These are phyloP conservation scores for Sanguinoderma infundibulare DNA, from an alignment of 1,284 basidiomycete species.

Conservation along the genomic window DNA sequence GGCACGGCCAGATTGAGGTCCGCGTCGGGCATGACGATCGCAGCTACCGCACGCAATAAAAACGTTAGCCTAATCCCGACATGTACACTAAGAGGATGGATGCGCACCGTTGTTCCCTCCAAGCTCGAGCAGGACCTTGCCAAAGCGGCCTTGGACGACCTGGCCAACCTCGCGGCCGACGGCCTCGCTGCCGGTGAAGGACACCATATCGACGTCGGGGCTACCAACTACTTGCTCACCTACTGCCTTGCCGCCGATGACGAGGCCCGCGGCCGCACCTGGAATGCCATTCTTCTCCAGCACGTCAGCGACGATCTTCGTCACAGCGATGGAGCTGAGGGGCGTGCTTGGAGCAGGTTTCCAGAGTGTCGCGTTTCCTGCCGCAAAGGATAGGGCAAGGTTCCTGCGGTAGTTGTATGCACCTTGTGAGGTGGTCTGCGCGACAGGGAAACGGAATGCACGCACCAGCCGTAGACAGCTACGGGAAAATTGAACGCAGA, in stretches of 20 bases:
- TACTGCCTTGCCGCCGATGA: conserved; percentile 82
- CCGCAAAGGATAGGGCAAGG: conserved; percentile 85
- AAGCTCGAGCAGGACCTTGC: conserved; percentile 87
- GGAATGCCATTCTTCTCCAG: conserved; percentile 84
- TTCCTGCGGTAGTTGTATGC: conserved; percentile 81
- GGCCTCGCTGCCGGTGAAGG: conserved; percentile 92
- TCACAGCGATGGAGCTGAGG: conserved; percentile 86
- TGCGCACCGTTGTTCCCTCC: conserved; percentile 92
- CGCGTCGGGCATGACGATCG: conserved; percentile 92
- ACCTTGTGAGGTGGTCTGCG: background rate
- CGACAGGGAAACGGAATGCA: background rate
- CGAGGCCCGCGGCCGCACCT: conserved; percentile 82
- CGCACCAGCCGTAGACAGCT: conserved; percentile 51
- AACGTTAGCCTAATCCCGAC: background rate
- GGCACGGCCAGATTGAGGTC: conserved; percentile 89
- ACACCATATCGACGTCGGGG: conserved; percentile 80
- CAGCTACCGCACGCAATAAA: conserved; percentile 53
- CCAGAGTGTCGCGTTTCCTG: conserved; percentile 94
- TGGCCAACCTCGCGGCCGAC: conserved; percentile 86
- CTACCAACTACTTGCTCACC: conserved; percentile 83
- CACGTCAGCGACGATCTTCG: conserved; percentile 81
- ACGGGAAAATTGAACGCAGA: conserved; percentile 96
- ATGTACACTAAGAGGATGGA: background rate
- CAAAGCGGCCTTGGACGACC: conserved; percentile 80
- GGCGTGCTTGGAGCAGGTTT: conserved; percentile 93